These are phyloP conservation scores for Teunomyces barrocoloradensis DNA, from an alignment of 805 yeast species.

Conservation along the genomic window DNA sequence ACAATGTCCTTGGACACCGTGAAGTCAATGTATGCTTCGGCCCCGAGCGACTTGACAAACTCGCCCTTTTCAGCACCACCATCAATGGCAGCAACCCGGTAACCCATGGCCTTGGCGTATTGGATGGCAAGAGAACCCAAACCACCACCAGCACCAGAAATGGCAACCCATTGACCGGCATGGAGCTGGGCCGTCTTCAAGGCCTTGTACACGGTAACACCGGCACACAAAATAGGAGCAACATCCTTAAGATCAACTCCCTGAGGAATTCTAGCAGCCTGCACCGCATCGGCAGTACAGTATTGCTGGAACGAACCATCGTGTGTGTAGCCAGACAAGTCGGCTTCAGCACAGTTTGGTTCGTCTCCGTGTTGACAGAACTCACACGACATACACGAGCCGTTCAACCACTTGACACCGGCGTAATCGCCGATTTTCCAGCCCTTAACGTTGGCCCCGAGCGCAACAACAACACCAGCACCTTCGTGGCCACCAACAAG, in stretches of 20 bases:
- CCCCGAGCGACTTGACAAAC: constrained; percentile 20
- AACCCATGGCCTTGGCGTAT: constrained; percentile 75
- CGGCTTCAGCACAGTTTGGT: constrained; percentile 61
- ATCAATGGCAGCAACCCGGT: constrained; percentile 65
- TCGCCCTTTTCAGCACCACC: constrained; percentile 70
- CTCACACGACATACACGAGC: constrained; percentile 44
- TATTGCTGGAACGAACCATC: constrained; percentile 70
- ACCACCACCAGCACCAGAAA: constrained; percentile 83
- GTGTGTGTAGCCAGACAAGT: constrained; percentile 71
- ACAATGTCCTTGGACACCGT: constrained; percentile 50
- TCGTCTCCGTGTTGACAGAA: constrained; percentile 43
- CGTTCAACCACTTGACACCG: constrained; percentile 47
- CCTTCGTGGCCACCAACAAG: constrained; percentile 50
- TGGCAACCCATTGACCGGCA: constrained; percentile 72
- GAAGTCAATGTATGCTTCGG: constrained; percentile 27
- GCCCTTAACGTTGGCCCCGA: constrained; percentile 41
- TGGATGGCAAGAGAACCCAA: constrained; percentile 74
- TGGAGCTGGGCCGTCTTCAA: constrained; percentile 53
- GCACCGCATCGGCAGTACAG: constrained; percentile 63
- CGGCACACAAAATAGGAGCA: constrained; percentile 67
- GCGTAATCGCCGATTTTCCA: constrained; percentile 45
- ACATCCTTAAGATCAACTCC: constrained; percentile 54
- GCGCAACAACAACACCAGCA: constrained; percentile 46
- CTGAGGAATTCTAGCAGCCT: constrained; percentile 57
- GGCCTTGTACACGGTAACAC: constrained; percentile 68